These are phyloP conservation scores for Coemansia sp. DNA, from an alignment of 192 early-diverging fungal genomes.

Conservation along the genomic window DNA sequence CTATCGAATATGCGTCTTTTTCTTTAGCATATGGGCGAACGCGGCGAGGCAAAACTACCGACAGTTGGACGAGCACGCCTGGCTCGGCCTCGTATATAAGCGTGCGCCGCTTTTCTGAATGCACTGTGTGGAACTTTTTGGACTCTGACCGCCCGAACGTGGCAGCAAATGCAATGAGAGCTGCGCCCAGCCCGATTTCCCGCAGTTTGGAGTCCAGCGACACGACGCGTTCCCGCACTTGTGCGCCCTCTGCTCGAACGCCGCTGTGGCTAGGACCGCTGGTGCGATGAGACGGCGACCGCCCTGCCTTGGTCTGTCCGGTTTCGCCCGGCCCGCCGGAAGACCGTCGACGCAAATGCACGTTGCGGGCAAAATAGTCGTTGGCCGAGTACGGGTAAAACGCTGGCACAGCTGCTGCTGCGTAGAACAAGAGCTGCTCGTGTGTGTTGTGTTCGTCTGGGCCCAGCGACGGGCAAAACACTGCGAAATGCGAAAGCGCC, in stretches of 20 bases:
- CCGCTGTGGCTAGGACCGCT: neutral
- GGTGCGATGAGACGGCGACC: conserved; percentile 1
- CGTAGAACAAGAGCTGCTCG: conserved; percentile 76
- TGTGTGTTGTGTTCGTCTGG: conserved; percentile 67
- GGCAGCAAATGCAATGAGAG: conserved; percentile 65
- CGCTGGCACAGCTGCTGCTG: conserved; percentile 54
- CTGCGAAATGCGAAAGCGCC: conserved; percentile 70
- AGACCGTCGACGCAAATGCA: conserved; percentile 31
- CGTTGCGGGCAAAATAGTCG: conserved; percentile 40
- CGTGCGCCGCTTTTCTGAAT: conserved; percentile 49
- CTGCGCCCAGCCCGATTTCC: conserved; percentile 73
- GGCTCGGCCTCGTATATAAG: conserved; percentile 37
- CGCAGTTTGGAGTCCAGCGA: conserved; percentile 73
- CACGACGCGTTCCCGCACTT: conserved; percentile 51
- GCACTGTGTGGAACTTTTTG: conserved; percentile 27
- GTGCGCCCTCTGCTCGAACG: neutral
- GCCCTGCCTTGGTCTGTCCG: neutral
- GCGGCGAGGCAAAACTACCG: conserved; percentile 39
- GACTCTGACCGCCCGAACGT: conserved; percentile 15
- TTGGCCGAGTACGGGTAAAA: conserved; percentile 46
- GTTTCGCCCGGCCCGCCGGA: conserved; percentile 18
- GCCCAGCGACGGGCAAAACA: conserved; percentile 71
- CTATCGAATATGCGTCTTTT: conserved; percentile 43
- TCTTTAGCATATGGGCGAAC: conserved; percentile 35
- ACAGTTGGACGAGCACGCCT: conserved; percentile 33